Base-by-base conservation (phyloP, 352 stramenopile species). In the Phytopythium montanum region DNA sequence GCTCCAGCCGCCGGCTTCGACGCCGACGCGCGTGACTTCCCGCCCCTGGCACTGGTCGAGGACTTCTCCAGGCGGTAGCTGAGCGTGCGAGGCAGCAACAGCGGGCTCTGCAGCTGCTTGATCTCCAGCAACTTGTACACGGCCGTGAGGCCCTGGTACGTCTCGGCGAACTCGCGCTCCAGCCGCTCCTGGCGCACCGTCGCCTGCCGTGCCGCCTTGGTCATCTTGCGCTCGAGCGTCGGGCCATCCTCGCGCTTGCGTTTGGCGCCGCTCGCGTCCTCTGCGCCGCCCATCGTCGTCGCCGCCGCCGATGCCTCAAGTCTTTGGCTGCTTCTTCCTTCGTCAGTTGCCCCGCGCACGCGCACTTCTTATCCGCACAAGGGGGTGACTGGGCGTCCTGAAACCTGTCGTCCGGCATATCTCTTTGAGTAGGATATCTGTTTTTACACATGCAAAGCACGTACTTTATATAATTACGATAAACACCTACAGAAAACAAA, bases 121-220 rank as follows among this genome's bases (percentile, higher is more conserved):
- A 90, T 61, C 61, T 95, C 85, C 34, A 95, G 68, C 60, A 86
- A 67, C 68, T 95, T 95, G 69, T 95, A 95, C 31, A 95, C 72
- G 51, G 81, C 69, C 57, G 84, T 95, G 57, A 88, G 68, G 3
- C 67, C 76, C 53, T 88, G 77, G 67, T 91, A 95, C 59, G 81
- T 82, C 29, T 76, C 78, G n/a, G 76, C 73, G 56, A 95, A 95
- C 70, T 95, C 85, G 36, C 81, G 68, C 63, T 90, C 81, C 71
- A 92, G 86, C 58, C 86, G 78, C 54, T 92, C 77, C 66, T 90
- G 78, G 10, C 79, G 79, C 48, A 75, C 64, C 34, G 76, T 76
- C n/a, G 79, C 61, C 25, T 71, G 72, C 18, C 76, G 76, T 56
- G 78, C 69, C 45, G 65, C 70, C 46, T 67, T 59, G 46, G 53